Base-by-base conservation (phyloP, 768 basidiomycete species). In the Antrodiella citrinella region DNA sequence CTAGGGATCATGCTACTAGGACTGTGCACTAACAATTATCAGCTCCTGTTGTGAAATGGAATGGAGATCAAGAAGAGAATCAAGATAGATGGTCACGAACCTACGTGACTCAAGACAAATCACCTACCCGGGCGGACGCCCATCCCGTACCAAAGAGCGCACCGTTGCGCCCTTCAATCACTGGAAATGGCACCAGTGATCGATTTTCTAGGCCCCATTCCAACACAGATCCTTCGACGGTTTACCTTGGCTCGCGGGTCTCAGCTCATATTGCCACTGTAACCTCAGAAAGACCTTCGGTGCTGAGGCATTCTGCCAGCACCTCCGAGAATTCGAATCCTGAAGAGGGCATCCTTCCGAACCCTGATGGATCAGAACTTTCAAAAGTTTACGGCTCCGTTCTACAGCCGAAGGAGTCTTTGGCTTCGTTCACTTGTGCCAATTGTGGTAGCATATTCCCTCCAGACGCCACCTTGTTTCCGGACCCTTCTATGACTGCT, bases 381-480 rank as follows among this genome's bases (percentile, higher is more conserved):
- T 80, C 88, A 40, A 92, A 89, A 65, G 89, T 84, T 3, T 91
- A 90, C 55, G 90, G 90, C 22, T 90, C 90, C 0, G 76, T 92
- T 20, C 69, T 92, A 15, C 89, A 91, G 60, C 80, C 86, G 20
- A 82, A 82, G 56, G 86, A 86, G 59, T 76, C 83, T 4, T 72
- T 91, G n/a, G 63, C 75, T 7, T 75, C 81, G 22, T 82, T 84
- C 58, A 77, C 78, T 2, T 92, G 90, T 62, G 76, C 75, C 26
- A 62, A 80, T 11, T 92, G 90, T 61, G 67, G 71, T 13, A 64
- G 72, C 0, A 69, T 73, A 9, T 92, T 91, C 59, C 77, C 81
- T 26, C 88, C 89, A 2, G 89, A 92, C 62, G 79, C 85, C 19
- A 92, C 90, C 24, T 88, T 92, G 52, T 92, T 89, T 60, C 90